phyloP scores from a whole-genome alignment of 2,329 filamentous ascomycete genomes.

The Cryphonectria japonica region DNA sequence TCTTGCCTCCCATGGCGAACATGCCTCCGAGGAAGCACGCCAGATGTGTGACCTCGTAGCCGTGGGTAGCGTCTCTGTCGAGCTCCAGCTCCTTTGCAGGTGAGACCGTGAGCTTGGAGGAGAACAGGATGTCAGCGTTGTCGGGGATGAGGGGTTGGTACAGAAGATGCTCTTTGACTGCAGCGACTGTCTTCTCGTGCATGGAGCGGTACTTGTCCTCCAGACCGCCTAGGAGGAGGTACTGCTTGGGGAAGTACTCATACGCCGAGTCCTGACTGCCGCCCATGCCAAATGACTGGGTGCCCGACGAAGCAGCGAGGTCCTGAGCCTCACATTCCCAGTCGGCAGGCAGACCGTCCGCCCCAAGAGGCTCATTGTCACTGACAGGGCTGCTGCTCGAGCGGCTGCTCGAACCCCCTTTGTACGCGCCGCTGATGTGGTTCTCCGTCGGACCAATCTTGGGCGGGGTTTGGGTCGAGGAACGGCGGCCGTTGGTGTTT shows the following conservation, averaged over 20 bases:
- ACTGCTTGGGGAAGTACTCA: constrained; percentile 72
- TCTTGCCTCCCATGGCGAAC: constrained; percentile 67
- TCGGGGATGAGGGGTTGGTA: constrained; percentile 76
- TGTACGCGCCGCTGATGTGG: not conserved
- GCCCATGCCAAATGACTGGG: constrained; percentile 62
- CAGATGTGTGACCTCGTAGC: constrained; percentile 67
- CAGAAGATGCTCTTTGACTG: constrained; percentile 73
- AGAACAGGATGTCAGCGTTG: constrained; percentile 71
- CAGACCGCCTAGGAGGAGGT: constrained; percentile 75
- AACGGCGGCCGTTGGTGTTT: constrained; percentile 18
- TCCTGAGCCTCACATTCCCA: constrained; percentile 64
- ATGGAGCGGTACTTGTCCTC: constrained; percentile 73
- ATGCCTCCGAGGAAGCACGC: constrained; percentile 74
- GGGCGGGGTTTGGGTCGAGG: not conserved
- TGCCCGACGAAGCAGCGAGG: constrained; percentile 52
- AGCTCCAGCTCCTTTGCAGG: constrained; percentile 47
- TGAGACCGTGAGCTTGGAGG: constrained; percentile 61
- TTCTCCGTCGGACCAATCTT: not conserved
- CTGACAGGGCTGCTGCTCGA: not conserved
- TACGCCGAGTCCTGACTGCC: constrained; percentile 72
- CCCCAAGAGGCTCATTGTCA: constrained; percentile 36
- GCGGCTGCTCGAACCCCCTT: not conserved
- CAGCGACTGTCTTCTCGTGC: constrained; percentile 70
- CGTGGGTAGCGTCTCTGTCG: constrained; percentile 36
- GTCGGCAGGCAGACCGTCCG: constrained; percentile 40